phyloP scores from a whole-genome alignment of 495 filamentous ascomycete species.

The Penicillium roqueforti region DNA sequence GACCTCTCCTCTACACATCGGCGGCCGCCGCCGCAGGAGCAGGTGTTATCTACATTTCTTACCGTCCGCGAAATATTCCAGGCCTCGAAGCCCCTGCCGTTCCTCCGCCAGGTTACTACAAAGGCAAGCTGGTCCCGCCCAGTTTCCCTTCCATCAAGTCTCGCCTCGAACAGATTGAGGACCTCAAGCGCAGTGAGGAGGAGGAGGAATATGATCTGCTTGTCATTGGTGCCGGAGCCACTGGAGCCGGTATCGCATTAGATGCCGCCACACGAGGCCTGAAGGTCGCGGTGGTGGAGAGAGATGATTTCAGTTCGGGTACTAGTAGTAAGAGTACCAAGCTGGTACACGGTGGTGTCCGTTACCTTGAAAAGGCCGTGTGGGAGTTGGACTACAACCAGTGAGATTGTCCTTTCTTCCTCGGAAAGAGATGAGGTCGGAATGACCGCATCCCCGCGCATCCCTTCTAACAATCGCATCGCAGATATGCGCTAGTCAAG shows the following conservation, averaged over 20 bases:
- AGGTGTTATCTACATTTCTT: constrained; percentile 68
- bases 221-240: constrained; percentile 89
- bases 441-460: not conserved
- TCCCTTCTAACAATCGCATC: constrained; percentile 15
- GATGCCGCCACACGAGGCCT: constrained; percentile 91
- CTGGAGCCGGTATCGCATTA: constrained; percentile 86
- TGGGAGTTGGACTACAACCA: constrained; percentile 96
- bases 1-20: constrained; percentile 58
- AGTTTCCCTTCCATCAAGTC: constrained; percentile 75
- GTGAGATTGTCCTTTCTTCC: constrained; percentile 35
- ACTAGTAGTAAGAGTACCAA: constrained; percentile 98
- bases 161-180: constrained; percentile 54
- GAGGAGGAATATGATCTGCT: constrained; percentile 72
- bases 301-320: constrained; percentile 90
- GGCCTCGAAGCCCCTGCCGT: constrained; percentile 76
- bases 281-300: constrained; percentile 90
- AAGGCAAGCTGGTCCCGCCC: constrained; percentile 73
- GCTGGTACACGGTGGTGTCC: constrained; percentile 91
- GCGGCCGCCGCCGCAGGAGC: constrained; percentile 54
- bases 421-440: not conserved
- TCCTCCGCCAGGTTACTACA: constrained; percentile 75
- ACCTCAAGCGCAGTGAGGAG: constrained; percentile 40
- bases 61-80: constrained; percentile 82
- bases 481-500: constrained; percentile 77
- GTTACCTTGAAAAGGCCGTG: constrained; percentile 95